These are phyloP conservation scores for Crepidotus variabilis DNA, from an alignment of 768 basidiomycete genomes.

Conservation along the genomic window DNA sequence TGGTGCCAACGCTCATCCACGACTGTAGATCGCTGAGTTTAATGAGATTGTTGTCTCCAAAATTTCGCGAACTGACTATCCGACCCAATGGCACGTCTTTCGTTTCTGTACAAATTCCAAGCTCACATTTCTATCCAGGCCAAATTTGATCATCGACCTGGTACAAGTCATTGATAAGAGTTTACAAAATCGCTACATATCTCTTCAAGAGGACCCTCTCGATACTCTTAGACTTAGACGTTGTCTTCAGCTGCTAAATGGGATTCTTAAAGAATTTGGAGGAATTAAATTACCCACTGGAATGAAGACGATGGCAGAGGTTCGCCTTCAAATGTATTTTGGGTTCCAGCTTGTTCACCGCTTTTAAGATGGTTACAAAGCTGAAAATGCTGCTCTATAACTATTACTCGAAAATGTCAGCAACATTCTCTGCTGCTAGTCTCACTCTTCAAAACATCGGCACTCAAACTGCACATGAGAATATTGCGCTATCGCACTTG, in stretches of 20 bases:
- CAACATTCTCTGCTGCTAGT: conserved; percentile 32
- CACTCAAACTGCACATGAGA: conserved; percentile 30
- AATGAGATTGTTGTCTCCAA: conserved; percentile 74
- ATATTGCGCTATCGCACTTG: conserved; percentile 57
- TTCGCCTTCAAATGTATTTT: conserved; percentile 22
- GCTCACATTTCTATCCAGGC: conserved; percentile 40
- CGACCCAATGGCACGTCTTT: conserved; percentile 57
- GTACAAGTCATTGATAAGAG: conserved; percentile 51
- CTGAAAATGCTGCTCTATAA: conserved; percentile 51
- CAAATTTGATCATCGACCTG: conserved; percentile 52
- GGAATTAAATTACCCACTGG: conserved; percentile 68
- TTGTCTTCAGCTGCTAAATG: conserved; percentile 60
- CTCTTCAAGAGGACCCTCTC: conserved; percentile 34
- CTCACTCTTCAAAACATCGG: conserved; percentile 42
- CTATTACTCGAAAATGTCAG: conserved; percentile 58
- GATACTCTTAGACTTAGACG: conserved; percentile 53
- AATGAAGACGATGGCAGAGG: conserved; percentile 61
- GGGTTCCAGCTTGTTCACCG: neutral
- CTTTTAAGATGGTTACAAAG: conserved; percentile 46
- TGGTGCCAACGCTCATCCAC: conserved; percentile 4
- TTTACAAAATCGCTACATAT: conserved; percentile 46
- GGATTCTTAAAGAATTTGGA: conserved; percentile 66
- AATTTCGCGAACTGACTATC: conserved; percentile 77
- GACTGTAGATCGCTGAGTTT: conserved; percentile 66
- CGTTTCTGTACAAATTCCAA: neutral